Evolutionary conservation across 371 early-diverging fungal genomes (phyloP).

Genomic region (Mucor indicus): DNA sequence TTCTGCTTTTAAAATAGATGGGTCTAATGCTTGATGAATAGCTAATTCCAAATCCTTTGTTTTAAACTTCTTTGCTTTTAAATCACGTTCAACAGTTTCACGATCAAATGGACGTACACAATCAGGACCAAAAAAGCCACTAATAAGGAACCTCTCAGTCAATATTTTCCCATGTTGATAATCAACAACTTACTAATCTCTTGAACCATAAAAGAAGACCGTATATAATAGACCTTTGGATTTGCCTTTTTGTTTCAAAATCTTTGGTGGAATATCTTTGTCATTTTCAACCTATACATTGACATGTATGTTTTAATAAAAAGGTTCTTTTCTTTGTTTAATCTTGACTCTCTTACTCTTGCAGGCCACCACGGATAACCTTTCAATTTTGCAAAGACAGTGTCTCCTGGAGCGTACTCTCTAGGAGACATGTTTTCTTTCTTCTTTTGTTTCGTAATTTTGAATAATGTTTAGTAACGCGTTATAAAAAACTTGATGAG

Average conservation of each 20-base stretch:
- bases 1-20: conserved; percentile 22
- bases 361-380: conserved; percentile 77
- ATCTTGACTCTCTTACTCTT: conserved; percentile 52
- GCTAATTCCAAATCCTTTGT: conserved; percentile 47
- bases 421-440: too few relatives aligned
- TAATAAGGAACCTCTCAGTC: conserved; percentile 11
- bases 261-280: conserved; percentile 42
- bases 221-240: conserved; percentile 47
- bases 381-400: conserved; percentile 66
- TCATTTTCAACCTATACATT: conserved; percentile 55
- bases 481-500: too few relatives aligned
- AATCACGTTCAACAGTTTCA: conserved; percentile 40
- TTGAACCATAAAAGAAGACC: conserved; percentile 62
- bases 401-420: conserved; percentile 54
- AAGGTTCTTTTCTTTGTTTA: not conserved
- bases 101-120: conserved; percentile 43
- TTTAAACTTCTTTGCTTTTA: conserved; percentile 51
- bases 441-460: too few relatives aligned
- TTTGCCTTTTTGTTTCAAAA: conserved; percentile 51
- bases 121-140: conserved; percentile 53
- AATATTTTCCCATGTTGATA: not conserved
- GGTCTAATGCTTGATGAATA: conserved; percentile 34
- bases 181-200: conserved; percentile 55
- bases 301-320: too few relatives aligned
- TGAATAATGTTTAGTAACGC: too few relatives aligned